These are phyloP conservation scores for Scutellaria baicalensis DNA, from an alignment of 257 asterid genomes.

Conservation along the genomic window DNA sequence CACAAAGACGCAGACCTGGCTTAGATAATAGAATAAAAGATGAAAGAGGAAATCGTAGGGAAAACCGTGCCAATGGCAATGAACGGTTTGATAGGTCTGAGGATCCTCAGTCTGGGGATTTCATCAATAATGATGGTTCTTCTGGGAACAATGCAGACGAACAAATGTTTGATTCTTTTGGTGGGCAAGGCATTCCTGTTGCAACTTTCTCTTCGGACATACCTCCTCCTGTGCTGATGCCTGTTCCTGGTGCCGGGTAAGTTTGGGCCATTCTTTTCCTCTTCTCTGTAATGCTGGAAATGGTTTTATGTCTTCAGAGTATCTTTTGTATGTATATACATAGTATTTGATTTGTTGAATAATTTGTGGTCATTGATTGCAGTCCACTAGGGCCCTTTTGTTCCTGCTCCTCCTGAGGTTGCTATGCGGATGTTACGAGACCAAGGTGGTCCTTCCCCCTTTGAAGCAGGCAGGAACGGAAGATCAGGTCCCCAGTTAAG, in stretches of 20 bases:
- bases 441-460: constrained; percentile 86
- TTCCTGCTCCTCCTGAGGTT: constrained; percentile 99
- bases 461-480: constrained; percentile 81
- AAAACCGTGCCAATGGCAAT: constrained; percentile 48
- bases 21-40: constrained; percentile 62
- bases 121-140: constrained; percentile 46
- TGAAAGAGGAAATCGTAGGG: constrained; percentile 75
- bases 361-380: constrained; percentile 20
- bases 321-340: neutral
- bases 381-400: constrained; percentile 98
- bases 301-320: neutral
- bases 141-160: constrained; percentile 68
- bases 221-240: constrained; percentile 91
- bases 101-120: constrained; percentile 59
- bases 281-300: neutral
- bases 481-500: constrained; percentile 58
- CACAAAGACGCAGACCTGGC: constrained; percentile 65
- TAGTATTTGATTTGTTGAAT: constrained; percentile 5
- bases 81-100: constrained; percentile 76
- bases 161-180: constrained; percentile 70
- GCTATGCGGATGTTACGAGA: constrained; percentile 97
- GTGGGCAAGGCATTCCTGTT: constrained; percentile 77
- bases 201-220: constrained; percentile 76
- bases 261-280: neutral
- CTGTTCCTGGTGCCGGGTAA: constrained; percentile 99